phyloP scores from a whole-genome alignment of 2,329 filamentous ascomycete genomes.

The Gliomastix tumulicola region DNA sequence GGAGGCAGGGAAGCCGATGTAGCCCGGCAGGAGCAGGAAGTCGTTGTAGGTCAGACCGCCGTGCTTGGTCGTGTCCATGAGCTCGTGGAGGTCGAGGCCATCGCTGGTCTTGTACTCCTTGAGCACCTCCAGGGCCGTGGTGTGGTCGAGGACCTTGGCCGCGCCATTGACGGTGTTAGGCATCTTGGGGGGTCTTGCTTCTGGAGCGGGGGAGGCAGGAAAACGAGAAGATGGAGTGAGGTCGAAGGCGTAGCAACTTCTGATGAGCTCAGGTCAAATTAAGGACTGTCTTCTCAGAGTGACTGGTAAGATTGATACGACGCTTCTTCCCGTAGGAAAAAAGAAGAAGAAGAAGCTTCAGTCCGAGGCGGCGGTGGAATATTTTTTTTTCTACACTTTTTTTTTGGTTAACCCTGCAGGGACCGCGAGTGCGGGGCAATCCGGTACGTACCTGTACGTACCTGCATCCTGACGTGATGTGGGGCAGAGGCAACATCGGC shows the following conservation, averaged over 20 bases:
- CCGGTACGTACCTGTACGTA: too few species aligned
- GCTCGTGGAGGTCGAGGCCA: conserved; percentile 78
- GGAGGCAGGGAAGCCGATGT: conserved; percentile 94
- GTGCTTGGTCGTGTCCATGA: conserved; percentile 86
- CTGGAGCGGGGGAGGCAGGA: conserved; percentile 9
- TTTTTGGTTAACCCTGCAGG: too few species aligned
- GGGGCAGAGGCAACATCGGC: too few species aligned
- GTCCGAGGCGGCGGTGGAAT: too few species aligned
- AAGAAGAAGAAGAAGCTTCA: conserved; percentile 29
- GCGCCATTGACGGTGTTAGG: conserved; percentile 50
- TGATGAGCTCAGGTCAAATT: neutral
- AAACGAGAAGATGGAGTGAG: conserved; percentile 22
- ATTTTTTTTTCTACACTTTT: too few species aligned
- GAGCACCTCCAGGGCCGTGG: conserved; percentile 72
- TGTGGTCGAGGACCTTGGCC: conserved; percentile 61
- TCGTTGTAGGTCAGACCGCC: conserved; percentile 98
- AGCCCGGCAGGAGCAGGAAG: conserved; percentile 92
- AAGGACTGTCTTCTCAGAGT: conserved; percentile 3
- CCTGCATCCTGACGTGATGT: too few species aligned
- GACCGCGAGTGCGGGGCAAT: too few species aligned
- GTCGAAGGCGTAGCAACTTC: conserved; percentile 30
- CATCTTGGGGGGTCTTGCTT: too few species aligned
- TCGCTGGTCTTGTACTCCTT: conserved; percentile 74
- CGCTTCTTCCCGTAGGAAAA: conserved; percentile 49
- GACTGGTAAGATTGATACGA: conserved; percentile 29